These are phyloP conservation scores for Boletus vinaceobasis DNA, from an alignment of 768 basidiomycete species.

Conservation along the genomic window DNA sequence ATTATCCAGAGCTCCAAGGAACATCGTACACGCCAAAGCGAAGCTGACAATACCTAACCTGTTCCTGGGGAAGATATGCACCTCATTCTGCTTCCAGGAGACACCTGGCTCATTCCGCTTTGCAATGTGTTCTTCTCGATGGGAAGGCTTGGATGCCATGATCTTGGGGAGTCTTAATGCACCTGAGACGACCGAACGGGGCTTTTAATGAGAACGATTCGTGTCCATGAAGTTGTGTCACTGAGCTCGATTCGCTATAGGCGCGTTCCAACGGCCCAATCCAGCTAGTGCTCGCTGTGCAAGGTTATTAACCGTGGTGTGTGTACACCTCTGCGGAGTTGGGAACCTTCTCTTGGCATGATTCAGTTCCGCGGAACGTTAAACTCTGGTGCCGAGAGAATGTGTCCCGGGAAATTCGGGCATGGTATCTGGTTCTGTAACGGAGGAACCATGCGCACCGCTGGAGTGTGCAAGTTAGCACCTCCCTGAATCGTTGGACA, in stretches of 20 bases:
- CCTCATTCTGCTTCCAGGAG: conserved; percentile 50
- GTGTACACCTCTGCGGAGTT: not conserved
- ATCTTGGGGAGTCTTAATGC: not conserved
- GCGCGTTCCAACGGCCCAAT: not conserved
- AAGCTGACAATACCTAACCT: conserved; percentile 21
- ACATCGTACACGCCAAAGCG: conserved; percentile 26
- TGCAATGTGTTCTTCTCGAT: not conserved
- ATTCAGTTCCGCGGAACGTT: not conserved
- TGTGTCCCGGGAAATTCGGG: not conserved
- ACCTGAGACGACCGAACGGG: not conserved
- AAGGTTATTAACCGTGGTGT: not conserved
- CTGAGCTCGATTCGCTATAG: not conserved
- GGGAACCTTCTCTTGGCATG: no score
- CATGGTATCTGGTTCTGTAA: not conserved
- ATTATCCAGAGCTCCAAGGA: conserved; percentile 52
- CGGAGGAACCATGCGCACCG: no score
- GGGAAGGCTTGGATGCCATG: not conserved
- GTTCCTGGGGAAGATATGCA: conserved; percentile 44
- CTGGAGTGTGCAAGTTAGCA: not conserved
- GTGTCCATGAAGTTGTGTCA: not conserved
- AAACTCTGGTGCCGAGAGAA: not conserved
- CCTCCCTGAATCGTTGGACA: no score
- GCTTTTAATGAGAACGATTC: not conserved
- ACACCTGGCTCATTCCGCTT: conserved; percentile 33
- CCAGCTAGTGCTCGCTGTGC: not conserved